phyloP scores from a whole-genome alignment of 1,284 basidiomycete species.

The Cutaneotrichosporon sp. region DNA sequence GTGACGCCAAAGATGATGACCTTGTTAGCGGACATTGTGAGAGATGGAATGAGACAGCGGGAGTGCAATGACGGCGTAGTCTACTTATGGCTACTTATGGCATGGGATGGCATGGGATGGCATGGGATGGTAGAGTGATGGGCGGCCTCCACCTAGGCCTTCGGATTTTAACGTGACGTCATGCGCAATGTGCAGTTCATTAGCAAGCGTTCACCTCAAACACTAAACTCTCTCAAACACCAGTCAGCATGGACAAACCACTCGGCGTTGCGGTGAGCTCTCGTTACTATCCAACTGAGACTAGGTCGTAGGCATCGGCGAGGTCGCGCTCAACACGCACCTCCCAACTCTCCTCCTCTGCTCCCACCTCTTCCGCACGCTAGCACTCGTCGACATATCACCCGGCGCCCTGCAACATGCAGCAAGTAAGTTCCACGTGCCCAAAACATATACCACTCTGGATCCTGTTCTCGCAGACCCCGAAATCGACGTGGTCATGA shows the following conservation, averaged over 20 bases:
- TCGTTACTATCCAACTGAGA: not conserved
- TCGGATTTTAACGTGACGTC: too few species aligned
- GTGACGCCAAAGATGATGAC: conserved; percentile 28
- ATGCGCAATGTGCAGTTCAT: too few species aligned
- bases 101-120: too few species aligned
- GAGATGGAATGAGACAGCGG: too few species aligned
- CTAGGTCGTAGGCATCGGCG: conserved; percentile 24
- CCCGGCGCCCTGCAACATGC: conserved; percentile 36
- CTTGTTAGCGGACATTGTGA: conserved; percentile 14
- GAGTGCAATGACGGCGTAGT: too few species aligned
- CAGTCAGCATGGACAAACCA: not conserved
- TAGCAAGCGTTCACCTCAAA: too few species aligned
- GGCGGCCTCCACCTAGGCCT: too few species aligned
- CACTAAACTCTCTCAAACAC: too few species aligned
- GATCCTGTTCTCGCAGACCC: conserved; percentile 31
- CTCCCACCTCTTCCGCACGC: conserved; percentile 25
- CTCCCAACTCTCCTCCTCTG: conserved; percentile 27
- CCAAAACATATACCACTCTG: conserved; percentile 19
- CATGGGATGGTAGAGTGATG: too few species aligned
- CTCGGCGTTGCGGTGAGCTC: conserved; percentile 14
- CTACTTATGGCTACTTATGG: too few species aligned
- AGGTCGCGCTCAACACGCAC: conserved; percentile 22
- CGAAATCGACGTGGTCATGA: conserved; percentile 47
- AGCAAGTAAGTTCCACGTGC: conserved; percentile 41
- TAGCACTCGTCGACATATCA: conserved; percentile 49